Percentiles rank a stretch among this genome's conserved stretches.
phyloP scores from a whole-genome alignment of 2,329 filamentous ascomycete genomes.

The Aspergillus sojae region DNA sequence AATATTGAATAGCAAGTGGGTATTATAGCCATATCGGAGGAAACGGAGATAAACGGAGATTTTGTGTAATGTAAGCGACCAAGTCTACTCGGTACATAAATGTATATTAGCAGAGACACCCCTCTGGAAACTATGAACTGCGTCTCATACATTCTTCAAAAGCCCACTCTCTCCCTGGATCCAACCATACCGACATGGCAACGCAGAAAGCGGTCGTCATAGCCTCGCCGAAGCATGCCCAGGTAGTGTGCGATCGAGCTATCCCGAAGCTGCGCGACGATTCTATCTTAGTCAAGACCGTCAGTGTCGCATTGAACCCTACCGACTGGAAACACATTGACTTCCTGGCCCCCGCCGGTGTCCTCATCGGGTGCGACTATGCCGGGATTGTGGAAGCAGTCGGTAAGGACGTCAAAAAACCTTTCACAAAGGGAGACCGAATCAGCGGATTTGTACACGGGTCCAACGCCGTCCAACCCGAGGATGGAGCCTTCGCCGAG shows the following conservation, averaged over 20 bases:
- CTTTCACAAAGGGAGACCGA: constrained; percentile 54
- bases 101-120: too few relatives aligned
- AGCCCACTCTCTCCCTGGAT: too few relatives aligned
- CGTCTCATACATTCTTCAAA: too few relatives aligned
- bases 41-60: neutral
- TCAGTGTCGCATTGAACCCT: constrained; percentile 57
- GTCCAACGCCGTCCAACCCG: constrained; percentile 38
- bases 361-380: constrained; percentile 56
- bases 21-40: neutral
- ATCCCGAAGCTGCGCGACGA: constrained; percentile 49
- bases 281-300: constrained; percentile 57
- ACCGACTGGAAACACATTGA: constrained; percentile 59
- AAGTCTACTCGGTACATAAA: too few relatives aligned
- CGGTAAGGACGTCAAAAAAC: constrained; percentile 50
- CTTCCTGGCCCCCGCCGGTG: constrained; percentile 34
- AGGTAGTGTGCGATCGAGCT: constrained; percentile 16
- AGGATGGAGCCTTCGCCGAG: constrained; percentile 58
- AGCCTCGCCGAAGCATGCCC: constrained; percentile 28
- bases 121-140: too few relatives aligned
- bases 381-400: constrained; percentile 57
- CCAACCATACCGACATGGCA: neutral
- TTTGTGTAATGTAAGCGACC: too few relatives aligned
- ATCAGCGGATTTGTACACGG: constrained; percentile 57
- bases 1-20: neutral
- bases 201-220: constrained; percentile 40